A percentile compares a stretch with the other conserved stretches of the same genome.
Conservation (phyloP, 208 protist genomes). For the Trypanosoma conorhini region DNA sequence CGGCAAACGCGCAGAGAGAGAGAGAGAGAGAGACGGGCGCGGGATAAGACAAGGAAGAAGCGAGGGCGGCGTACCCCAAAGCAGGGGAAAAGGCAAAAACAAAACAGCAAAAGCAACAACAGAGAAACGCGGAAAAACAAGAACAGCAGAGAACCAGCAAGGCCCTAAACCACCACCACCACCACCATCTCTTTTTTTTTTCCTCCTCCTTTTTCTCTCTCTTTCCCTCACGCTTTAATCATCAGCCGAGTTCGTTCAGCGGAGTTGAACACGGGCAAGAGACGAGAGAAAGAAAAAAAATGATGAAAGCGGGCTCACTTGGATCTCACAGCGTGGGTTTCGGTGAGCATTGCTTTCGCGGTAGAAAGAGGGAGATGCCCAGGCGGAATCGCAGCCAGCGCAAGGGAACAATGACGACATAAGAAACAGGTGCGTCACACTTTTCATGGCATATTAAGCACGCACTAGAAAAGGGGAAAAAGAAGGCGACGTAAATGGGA, state of each 20-base stretch:
- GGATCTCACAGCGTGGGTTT: background rate
- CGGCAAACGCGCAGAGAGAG: background rate
- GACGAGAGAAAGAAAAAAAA: background rate
- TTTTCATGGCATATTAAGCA: background rate
- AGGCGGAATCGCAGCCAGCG: background rate
- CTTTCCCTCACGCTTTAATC: background rate
- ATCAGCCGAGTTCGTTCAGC: too few relatives aligned
- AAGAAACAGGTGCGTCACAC: background rate
- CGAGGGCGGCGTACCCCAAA: background rate
- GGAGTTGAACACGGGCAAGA: background rate
- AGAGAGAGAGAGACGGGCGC: background rate
- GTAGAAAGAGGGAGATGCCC: background rate
- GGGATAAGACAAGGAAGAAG: conserved; percentile 12
- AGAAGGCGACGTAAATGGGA: conserved; percentile 26
- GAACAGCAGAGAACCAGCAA: conserved; percentile 6
- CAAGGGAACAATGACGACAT: background rate
- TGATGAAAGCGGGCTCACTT: background rate
- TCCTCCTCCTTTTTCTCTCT: background rate
- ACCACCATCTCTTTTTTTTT: background rate
- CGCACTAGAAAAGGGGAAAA: background rate
- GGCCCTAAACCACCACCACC: background rate
- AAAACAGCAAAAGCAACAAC: conserved; percentile 15
- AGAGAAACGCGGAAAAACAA: conserved; percentile 25
- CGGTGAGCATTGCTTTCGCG: background rate
- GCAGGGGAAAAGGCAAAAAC: background rate